These are phyloP conservation scores for Euclidium syriacum DNA, from an alignment of 345 rosid genomes.

Conservation along the genomic window DNA sequence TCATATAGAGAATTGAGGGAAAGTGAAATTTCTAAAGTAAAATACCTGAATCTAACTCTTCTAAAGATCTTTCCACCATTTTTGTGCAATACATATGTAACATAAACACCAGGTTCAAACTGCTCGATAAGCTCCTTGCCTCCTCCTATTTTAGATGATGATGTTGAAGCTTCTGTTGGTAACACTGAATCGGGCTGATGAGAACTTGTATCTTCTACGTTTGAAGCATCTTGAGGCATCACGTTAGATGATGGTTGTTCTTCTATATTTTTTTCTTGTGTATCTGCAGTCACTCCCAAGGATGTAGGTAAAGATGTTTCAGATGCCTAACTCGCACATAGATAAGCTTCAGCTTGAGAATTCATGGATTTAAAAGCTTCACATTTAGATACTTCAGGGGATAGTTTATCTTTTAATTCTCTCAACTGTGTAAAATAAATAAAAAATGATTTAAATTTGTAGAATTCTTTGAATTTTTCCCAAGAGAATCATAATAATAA, in stretches of 20 bases:
- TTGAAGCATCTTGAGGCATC: constrained; percentile 32
- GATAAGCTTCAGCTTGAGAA: constrained; percentile 50
- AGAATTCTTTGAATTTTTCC: too few species aligned
- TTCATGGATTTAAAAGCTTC: constrained; percentile 53
- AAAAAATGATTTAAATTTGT: too few species aligned
- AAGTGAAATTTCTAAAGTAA: neutral
- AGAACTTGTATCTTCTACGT: constrained; percentile 18
- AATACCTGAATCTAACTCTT: constrained; percentile 91
- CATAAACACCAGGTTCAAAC: constrained; percentile 88
- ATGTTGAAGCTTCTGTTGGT: constrained; percentile 13
- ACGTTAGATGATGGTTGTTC: constrained; percentile 19
- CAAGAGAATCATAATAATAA: too few species aligned
- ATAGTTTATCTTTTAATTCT: constrained; percentile 50
- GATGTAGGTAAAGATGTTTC: constrained; percentile 33
- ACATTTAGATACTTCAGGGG: constrained; percentile 43
- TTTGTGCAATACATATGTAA: constrained; percentile 48
- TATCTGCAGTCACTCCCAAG: constrained; percentile 17
- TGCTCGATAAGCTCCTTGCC: constrained; percentile 65
- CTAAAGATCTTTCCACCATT: constrained; percentile 71
- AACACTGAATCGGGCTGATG: constrained; percentile 25
- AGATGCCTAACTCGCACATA: constrained; percentile 30
- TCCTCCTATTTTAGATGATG: constrained; percentile 32
- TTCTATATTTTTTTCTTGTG: constrained; percentile 26
- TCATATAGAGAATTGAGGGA: neutral
- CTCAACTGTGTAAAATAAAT: too few species aligned